phyloP scores from a whole-genome alignment of 805 yeast species.

The Yamadazyma akitaensis region DNA sequence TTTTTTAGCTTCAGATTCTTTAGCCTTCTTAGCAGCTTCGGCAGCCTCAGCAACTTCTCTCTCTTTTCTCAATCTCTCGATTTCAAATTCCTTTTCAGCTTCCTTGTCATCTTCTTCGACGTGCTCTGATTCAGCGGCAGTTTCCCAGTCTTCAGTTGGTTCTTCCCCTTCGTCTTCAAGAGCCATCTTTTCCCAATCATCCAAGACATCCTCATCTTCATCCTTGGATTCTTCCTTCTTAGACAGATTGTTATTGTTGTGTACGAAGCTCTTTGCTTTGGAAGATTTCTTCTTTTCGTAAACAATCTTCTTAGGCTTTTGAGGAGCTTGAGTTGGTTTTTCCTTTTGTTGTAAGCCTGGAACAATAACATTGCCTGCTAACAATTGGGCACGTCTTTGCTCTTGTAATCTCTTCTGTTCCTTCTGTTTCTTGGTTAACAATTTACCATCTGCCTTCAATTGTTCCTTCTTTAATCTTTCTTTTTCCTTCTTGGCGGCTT shows the following conservation, averaged over 20 bases:
- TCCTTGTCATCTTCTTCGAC: constrained; percentile 28
- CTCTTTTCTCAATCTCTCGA: constrained; percentile 26
- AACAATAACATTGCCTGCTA: constrained; percentile 69
- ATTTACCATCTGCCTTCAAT: constrained; percentile 94
- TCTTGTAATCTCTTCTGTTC: constrained; percentile 85
- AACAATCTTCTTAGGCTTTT: constrained; percentile 63
- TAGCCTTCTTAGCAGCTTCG: constrained; percentile 24
- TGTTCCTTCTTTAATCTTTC: constrained; percentile 86
- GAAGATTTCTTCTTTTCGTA: constrained; percentile 69
- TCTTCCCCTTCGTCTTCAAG: constrained; percentile 52
- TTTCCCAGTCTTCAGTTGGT: constrained; percentile 51
- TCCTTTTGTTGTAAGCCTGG: constrained; percentile 60
- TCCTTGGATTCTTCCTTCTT: constrained; percentile 17
- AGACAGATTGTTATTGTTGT: constrained; percentile 16
- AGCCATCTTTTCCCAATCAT: constrained; percentile 80
- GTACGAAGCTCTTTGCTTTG: constrained; percentile 36
- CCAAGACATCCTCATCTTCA: constrained; percentile 59
- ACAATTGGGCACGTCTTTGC: constrained; percentile 81
- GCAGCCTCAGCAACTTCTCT: constrained; percentile 20
- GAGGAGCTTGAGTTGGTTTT: constrained; percentile 20
- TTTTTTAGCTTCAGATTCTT: constrained; percentile 29
- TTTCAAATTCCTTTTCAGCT: constrained; percentile 25
- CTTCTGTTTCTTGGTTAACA: constrained; percentile 89
- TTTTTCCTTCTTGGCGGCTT: constrained; percentile 73
- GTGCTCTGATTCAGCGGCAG: constrained; percentile 23